phyloP scores from a whole-genome alignment of 2,329 filamentous ascomycete genomes.

The Magnaporthiopsis incrustans region DNA sequence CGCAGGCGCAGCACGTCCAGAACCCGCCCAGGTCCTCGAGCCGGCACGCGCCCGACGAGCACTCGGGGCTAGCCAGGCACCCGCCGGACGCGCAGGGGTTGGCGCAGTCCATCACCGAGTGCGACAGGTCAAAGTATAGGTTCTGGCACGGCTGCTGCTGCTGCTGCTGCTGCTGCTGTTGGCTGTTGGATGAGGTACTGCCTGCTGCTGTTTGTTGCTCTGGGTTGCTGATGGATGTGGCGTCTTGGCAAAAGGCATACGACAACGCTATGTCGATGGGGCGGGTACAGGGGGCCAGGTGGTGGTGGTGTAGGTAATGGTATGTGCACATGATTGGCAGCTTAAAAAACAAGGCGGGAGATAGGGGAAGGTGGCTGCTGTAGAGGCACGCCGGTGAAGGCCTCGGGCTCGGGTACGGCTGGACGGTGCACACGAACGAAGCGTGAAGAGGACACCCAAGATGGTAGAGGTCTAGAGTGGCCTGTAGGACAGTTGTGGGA shows the following conservation, averaged over 20 bases:
- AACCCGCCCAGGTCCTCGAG: conserved; percentile 31
- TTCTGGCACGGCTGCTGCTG: conserved; percentile 21
- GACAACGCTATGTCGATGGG: conserved; percentile 13
- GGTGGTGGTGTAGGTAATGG: conserved; percentile 39
- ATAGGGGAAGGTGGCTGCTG: no score
- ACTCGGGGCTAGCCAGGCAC: conserved; percentile 37
- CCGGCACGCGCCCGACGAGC: conserved; percentile 29
- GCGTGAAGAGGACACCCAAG: neutral
- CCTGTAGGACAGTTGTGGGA: neutral
- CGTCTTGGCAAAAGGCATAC: conserved; percentile 13
- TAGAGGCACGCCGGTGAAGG: no score
- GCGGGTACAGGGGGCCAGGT: conserved; percentile 11
- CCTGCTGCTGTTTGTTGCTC: neutral
- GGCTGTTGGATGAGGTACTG: no score
- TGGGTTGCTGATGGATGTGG: conserved; percentile 8
- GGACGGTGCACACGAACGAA: neutral
- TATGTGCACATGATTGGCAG: conserved; percentile 38
- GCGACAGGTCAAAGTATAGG: conserved; percentile 22
- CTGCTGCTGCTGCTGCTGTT: conserved; percentile 3
- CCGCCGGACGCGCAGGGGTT: conserved; percentile 37
- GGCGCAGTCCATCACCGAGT: conserved; percentile 25
- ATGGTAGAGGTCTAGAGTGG: neutral
- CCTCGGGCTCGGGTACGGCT: neutral
- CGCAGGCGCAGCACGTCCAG: conserved; percentile 44
- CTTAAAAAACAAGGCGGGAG: neutral